A percentile compares a stretch with the other conserved stretches of the same genome.
These are phyloP conservation scores for Scutellaria galericulata DNA, from an alignment of 257 asterid genomes.

Conservation along the genomic window DNA sequence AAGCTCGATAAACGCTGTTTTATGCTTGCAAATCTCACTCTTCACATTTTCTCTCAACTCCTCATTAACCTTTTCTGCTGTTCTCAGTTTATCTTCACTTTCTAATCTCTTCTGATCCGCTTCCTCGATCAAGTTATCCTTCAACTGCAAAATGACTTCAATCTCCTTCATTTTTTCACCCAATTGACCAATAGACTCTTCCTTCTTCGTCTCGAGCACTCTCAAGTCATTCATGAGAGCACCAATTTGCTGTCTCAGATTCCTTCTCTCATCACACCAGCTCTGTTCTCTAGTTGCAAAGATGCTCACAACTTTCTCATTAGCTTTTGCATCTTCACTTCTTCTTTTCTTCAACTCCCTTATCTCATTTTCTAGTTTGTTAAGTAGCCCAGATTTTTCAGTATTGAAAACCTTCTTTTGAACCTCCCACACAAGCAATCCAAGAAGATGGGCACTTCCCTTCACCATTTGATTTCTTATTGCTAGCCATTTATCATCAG, in stretches of 20 bases:
- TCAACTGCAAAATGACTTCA: slow-evolving; percentile 46
- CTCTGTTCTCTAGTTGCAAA: slow-evolving; percentile 75
- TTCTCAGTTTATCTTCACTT: slow-evolving; percentile 50
- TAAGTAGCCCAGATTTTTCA: slow-evolving; percentile 28
- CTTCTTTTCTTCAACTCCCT: slow-evolving; percentile 58
- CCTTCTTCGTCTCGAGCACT: slow-evolving; percentile 46
- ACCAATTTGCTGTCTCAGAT: slow-evolving; percentile 61
- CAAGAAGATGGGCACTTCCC: slow-evolving; percentile 74
- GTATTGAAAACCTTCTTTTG: slow-evolving; percentile 39
- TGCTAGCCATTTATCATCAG: slow-evolving; percentile 58
- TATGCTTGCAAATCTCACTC: slow-evolving; percentile 61
- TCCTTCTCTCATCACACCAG: slow-evolving; percentile 78
- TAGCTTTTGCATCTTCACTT: slow-evolving; percentile 87
- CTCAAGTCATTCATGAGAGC: slow-evolving; percentile 58
- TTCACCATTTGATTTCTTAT: slow-evolving; percentile 52
- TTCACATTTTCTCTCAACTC: slow-evolving; percentile 48
- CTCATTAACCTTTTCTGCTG: slow-evolving; percentile 45
- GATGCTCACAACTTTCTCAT: slow-evolving; percentile 77
- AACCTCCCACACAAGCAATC: slow-evolving; percentile 64
- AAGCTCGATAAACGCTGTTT: slow-evolving; percentile 73
- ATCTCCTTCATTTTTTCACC: slow-evolving; percentile 53
- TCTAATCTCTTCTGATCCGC: slow-evolving; percentile 48
- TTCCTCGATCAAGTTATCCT: slow-evolving; percentile 57
- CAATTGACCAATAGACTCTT: slow-evolving; percentile 49
- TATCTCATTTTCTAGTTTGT: slow-evolving; percentile 47